Percentiles rank a stretch among this genome's conserved stretches.
Evolutionary conservation across 169 alveolate genomes (phyloP).

Genomic region (Plasmodium inui): DNA sequence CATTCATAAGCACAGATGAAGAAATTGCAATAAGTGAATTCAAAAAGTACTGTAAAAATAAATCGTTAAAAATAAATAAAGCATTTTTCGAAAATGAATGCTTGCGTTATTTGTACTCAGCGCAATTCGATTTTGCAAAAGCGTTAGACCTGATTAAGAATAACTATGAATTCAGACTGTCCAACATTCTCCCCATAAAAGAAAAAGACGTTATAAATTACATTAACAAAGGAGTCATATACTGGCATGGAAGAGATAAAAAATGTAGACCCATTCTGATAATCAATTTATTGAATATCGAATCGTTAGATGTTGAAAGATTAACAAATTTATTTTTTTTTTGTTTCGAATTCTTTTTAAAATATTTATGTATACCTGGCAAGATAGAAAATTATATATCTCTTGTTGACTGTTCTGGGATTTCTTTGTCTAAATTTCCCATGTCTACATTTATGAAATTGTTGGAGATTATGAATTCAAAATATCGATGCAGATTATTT

Average conservation of each 20-base stretch:
- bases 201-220: conserved; percentile 68
- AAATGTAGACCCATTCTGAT: conserved; percentile 79
- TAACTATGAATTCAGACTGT: conserved; percentile 78
- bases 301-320: conserved; percentile 34
- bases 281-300: conserved; percentile 75
- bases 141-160: conserved; percentile 61
- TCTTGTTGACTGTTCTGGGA: conserved; percentile 78
- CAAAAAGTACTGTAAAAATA: conserved; percentile 64
- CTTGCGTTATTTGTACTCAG: conserved; percentile 78
- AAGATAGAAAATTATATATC: conserved; percentile 78
- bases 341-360: conserved; percentile 76
- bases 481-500: conserved; percentile 79
- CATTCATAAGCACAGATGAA: conserved; percentile 76
- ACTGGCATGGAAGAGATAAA: conserved; percentile 83
- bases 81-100: conserved; percentile 76
- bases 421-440: conserved; percentile 76
- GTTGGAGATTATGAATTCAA: conserved; percentile 78
- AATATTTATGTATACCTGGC: conserved; percentile 81
- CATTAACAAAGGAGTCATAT: conserved; percentile 77
- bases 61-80: conserved; percentile 61
- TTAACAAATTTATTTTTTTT: conserved; percentile 66
- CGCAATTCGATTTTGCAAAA: conserved; percentile 78
- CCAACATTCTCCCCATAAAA: conserved; percentile 78
- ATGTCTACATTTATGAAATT: conserved; percentile 77
- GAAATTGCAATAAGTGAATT: conserved; percentile 77